Base-by-base conservation (phyloP, 2,329 filamentous ascomycete species). In the Aspergillus bombycis region DNA sequence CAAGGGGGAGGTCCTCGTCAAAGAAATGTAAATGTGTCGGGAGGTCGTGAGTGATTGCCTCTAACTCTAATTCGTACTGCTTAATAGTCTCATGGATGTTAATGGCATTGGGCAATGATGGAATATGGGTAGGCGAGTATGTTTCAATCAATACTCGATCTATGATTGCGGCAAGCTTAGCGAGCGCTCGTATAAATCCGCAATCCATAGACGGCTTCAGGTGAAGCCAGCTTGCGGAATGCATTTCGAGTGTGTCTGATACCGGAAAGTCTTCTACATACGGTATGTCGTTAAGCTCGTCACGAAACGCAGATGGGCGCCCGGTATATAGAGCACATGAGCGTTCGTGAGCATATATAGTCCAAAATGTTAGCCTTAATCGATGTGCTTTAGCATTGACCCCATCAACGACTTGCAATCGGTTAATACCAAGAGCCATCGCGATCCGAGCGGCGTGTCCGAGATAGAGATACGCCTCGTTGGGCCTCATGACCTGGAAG, bases 381-480 rank as follows among this genome's bases (percentile, higher is more conserved):
- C 41, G 30, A 52, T 61, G 60, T 43, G 46, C 48, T 16, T n/a
- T 52, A n/a, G 32, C 4, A 19, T 43, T 58, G 12, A 5, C 19
- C 2, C 62, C 62, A 16, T 64, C 38, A 3, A 43, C 46, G 16
- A 64, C 62, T 50, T 64, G 62, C 14, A n/a, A 10, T 16, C 58
- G 54, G 32, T 64, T 64, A 32, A 64, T 55, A 14, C 62, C 62
- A 8, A 64, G 34, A 4, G 54, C 55, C 14, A 61, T 30, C 10
- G 48, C 53, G 38, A 19, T 50, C 7, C 62, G 62, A 4, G 62
- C 55, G 3, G 62, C 62, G 34, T 61, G 54, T 4, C 62, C 62
- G 2, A 64, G 45, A 30, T 36, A 50, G 4, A 64, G 54, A 32
- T 61, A 64, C 4, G 58, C 58, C 4, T 64, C 62, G 19, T 64